Conservation (phyloP, 495 filamentous ascomycete species). For the Trichoderma orchidacearum region DNA sequence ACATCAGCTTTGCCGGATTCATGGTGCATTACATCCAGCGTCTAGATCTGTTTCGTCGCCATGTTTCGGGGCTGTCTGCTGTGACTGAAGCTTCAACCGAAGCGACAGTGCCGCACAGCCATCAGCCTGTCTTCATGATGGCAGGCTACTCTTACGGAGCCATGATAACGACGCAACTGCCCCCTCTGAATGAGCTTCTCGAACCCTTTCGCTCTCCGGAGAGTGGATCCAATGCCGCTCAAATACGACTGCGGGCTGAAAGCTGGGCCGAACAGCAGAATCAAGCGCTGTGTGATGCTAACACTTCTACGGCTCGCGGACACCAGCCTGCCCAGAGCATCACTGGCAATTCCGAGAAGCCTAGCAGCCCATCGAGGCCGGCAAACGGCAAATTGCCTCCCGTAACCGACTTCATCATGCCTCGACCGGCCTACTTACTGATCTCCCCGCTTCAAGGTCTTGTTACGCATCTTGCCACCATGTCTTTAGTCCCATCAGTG, state of each 20-base stretch:
- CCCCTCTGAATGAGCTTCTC: conserved; percentile 43
- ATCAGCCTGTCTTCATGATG: conserved; percentile 43
- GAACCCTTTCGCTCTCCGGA: conserved; percentile 38
- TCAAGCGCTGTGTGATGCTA: conserved; percentile 12
- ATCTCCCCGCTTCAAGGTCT: conserved; percentile 67
- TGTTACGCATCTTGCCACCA: conserved; percentile 40
- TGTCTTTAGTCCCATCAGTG: conserved; percentile 23
- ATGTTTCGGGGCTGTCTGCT: neutral
- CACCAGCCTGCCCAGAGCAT: neutral
- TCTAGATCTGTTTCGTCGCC: conserved; percentile 14
- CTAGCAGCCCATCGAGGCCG: neutral
- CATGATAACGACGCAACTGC: conserved; percentile 61
- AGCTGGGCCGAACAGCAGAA: conserved; percentile 43
- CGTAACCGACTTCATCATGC: conserved; percentile 9
- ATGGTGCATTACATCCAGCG: conserved; percentile 55
- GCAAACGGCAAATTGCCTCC: conserved; percentile 6
- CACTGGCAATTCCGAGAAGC: neutral
- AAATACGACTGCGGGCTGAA: conserved; percentile 54
- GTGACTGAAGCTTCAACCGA: neutral
- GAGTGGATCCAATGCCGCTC: conserved; percentile 39
- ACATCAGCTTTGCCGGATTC: conserved; percentile 65
- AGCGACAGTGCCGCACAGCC: neutral
- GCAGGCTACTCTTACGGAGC: conserved; percentile 91
- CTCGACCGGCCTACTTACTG: conserved; percentile 53
- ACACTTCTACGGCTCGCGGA: neutral